Evolutionary conservation across 225 moss, liverwort and hornwort genomes (phyloP).

Genomic region (Anthoceros angustus): DNA sequence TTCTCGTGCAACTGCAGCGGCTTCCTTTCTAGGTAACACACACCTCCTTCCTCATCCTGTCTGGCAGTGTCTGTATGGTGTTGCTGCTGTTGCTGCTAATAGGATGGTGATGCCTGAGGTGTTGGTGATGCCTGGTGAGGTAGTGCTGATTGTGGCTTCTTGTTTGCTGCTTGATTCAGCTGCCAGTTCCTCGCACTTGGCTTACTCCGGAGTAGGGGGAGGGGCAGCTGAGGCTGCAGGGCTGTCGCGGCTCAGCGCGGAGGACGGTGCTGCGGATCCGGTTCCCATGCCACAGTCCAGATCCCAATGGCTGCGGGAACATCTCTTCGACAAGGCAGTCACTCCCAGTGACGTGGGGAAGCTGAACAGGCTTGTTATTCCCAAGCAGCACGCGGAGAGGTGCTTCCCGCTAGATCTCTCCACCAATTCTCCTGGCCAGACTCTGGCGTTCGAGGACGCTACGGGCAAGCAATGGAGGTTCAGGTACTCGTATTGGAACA

Average conservation of each 20-base stretch:
- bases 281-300: slow-evolving; percentile 10
- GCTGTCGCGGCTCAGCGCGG: slow-evolving; percentile 21
- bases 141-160: too few species aligned
- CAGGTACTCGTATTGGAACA: slow-evolving; percentile 97
- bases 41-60: too few species aligned
- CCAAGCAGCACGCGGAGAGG: slow-evolving; percentile 92
- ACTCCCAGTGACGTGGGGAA: slow-evolving; percentile 98
- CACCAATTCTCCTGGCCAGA: slow-evolving; percentile 80
- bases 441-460: slow-evolving; percentile 87
- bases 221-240: too few species aligned
- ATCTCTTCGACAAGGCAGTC: slow-evolving; percentile 94
- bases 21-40: too few species aligned
- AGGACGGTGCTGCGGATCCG: slow-evolving; percentile 8
- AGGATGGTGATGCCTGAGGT: too few species aligned
- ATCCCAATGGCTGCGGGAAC: slow-evolving; percentile 48
- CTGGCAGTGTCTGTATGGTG: too few species aligned
- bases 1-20: too few species aligned
- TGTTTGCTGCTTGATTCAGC: too few species aligned
- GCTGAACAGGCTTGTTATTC: slow-evolving; percentile 89
- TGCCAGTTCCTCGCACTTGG: too few species aligned
- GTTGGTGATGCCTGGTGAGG: too few species aligned
- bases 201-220: too few species aligned
- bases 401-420: slow-evolving; percentile 91
- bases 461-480: slow-evolving; percentile 95
- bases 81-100: too few species aligned